Evolutionary conservation across 2,329 filamentous ascomycete species (phyloP).

Genomic region (Apiospora saccharicola): DNA sequence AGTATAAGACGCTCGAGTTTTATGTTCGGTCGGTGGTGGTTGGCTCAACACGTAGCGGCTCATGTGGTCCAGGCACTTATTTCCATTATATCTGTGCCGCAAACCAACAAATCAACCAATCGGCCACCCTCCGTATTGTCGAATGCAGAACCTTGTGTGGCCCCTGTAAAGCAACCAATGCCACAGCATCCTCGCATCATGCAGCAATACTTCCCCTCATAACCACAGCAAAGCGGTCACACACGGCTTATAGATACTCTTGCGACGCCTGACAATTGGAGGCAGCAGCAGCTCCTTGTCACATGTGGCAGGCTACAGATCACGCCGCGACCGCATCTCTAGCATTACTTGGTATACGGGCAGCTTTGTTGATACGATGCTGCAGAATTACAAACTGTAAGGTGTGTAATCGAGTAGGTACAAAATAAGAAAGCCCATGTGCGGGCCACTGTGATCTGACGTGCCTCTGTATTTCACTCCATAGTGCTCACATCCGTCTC

Average conservation of each 20-base stretch:
- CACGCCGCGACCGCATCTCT: not conserved
- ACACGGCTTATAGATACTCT: not conserved
- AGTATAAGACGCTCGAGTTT: no score
- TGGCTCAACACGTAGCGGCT: not conserved
- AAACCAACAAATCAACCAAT: not conserved
- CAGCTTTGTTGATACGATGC: not conserved
- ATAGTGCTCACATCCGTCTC: constrained; percentile 76
- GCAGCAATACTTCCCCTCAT: not conserved
- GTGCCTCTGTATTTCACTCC: constrained; percentile 36
- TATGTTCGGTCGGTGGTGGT: not conserved
- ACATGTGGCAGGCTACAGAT: not conserved
- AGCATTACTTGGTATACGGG: not conserved
- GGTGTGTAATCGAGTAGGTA: not conserved
- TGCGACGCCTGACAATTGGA: not conserved
- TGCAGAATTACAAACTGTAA: not conserved
- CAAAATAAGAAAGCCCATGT: not conserved
- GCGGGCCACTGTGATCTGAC: not conserved
- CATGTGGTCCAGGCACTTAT: not conserved
- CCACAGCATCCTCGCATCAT: not conserved
- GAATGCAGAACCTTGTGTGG: not conserved
- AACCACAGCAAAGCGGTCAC: not conserved
- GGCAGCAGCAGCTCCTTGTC: not conserved
- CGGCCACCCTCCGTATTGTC: not conserved
- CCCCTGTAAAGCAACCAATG: not conserved
- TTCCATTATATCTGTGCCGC: not conserved